These are phyloP conservation scores for Salvia miltiorrhiza DNA, from an alignment of 257 asterid genomes.

Conservation along the genomic window DNA sequence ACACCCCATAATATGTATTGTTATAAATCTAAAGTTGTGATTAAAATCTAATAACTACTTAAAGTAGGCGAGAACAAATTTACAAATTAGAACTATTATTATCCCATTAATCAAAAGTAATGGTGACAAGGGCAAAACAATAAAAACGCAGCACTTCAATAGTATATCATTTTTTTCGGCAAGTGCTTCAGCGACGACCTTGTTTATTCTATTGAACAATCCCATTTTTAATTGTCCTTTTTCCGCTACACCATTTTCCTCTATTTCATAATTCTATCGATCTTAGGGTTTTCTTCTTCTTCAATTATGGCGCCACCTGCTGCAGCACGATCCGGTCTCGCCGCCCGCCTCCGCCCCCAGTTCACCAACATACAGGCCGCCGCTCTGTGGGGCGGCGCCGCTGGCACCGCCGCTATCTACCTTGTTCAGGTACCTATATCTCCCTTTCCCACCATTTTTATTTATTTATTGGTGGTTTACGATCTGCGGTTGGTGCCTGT, in stretches of 20 bases:
- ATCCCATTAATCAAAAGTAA: too few relatives aligned
- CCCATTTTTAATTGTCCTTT: constrained; percentile 2
- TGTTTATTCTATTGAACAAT: constrained; percentile 10
- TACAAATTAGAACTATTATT: too few relatives aligned
- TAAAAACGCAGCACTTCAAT: neutral
- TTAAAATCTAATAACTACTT: too few relatives aligned
- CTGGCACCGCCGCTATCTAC: constrained; percentile 56
- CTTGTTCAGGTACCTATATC: constrained; percentile 24
- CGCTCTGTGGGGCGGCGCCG: constrained; percentile 79
- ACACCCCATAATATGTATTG: too few relatives aligned
- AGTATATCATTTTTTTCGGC: constrained; percentile 17
- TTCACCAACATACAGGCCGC: constrained; percentile 57
- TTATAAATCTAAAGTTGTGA: too few relatives aligned
- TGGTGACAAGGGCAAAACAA: neutral
- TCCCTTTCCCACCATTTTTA: neutral
- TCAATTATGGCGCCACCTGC: constrained; percentile 47
- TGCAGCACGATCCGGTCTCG: constrained; percentile 44
- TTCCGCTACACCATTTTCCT: neutral
- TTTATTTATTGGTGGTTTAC: neutral
- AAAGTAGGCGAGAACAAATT: too few relatives aligned
- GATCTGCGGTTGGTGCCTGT: neutral
- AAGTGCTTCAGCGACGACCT: neutral
- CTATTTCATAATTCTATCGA: constrained; percentile 12
- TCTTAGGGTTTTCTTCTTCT: constrained; percentile 32
- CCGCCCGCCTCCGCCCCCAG: constrained; percentile 50